Percentiles rank a stretch among this genome's conserved stretches.
Conservation (phyloP, 495 filamentous ascomycete genomes). For the Talaromyces thailandensis region DNA sequence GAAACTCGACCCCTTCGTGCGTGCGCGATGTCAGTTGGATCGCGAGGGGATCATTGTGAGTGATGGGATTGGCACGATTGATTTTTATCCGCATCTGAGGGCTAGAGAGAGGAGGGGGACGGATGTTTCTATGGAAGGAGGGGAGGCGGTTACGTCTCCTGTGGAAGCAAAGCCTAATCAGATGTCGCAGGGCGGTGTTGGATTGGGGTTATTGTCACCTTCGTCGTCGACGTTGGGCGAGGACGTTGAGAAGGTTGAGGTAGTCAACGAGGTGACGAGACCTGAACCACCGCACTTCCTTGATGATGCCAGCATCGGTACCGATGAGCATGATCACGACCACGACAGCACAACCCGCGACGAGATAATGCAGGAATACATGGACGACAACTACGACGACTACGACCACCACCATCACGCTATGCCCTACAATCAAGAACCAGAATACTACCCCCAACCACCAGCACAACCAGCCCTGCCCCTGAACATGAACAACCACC, state of each 20-base stretch:
- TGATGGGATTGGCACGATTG: constrained; percentile 6
- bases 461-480: not conserved
- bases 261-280: not conserved
- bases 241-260: not conserved
- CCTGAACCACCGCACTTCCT: not conserved
- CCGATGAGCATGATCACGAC: not conserved
- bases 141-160: not conserved
- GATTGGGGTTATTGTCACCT: not conserved
- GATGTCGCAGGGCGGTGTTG: not conserved
- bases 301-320: not conserved
- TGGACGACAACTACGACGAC: not conserved
- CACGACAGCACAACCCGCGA: not conserved
- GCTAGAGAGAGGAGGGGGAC: not conserved
- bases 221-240: not conserved
- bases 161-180: not conserved
- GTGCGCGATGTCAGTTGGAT: constrained; percentile 65
- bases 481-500: not conserved
- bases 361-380: constrained; percentile 4
- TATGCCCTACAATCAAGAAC: not conserved
- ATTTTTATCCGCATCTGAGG: constrained; percentile 5
- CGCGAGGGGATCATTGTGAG: constrained; percentile 51
- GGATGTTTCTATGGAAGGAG: not conserved
- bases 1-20: constrained; percentile 63
- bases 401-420: not conserved
- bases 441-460: not conserved